Evolutionary conservation across 768 basidiomycete species (phyloP), one percentile per base, ranked within the genome.

Genomic region (Trametes sanguinea): DNA sequence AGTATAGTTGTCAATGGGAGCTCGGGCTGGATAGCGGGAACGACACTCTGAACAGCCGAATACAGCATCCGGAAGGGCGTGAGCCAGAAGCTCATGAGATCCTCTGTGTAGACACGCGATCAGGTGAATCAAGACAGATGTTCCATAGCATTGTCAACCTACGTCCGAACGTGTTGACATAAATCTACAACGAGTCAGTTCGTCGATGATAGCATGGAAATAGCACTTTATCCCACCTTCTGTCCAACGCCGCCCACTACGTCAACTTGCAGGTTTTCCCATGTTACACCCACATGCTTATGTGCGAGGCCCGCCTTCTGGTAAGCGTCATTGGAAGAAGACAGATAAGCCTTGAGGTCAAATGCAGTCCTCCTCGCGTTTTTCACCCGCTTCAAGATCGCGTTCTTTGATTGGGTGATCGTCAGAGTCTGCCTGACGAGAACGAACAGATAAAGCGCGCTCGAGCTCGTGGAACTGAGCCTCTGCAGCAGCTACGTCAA

Each of bases 281-380:
- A 92, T 29, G 84, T 83, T 27, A 92, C 85, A 35, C 88, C 88
- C 7, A 91, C 87, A 61, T 88, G 85, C 80, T 91, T 91, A 67
- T 87, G 85, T 61, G 81, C 82, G 50, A 90, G 86, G 14, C 89
- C 89, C 2, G 86, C 87, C 17, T 73, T 70, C 57, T 89, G 82
- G 53, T 84, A 80, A 1, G 85, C 84, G 66, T 89, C 87, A 68
- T 87, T 89, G 13, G 83, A 86, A 7, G 83, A 83, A 3, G 83
- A 76, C 33, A 91, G 78, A 66, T 88, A 90, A 61, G 89, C 87
- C 14, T 81, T 81, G 17, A 91, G 82, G 70, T 89, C 83, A 65
- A 89, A 90, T 5, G 13, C 42, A 0, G 70, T 71, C 14, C 14
- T 76, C 73, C 7, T 75, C 74, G 8, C 69, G 67, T 6, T 75